Base-by-base conservation (phyloP, 169 alveolate genomes). In the Plasmodium coatneyi region DNA sequence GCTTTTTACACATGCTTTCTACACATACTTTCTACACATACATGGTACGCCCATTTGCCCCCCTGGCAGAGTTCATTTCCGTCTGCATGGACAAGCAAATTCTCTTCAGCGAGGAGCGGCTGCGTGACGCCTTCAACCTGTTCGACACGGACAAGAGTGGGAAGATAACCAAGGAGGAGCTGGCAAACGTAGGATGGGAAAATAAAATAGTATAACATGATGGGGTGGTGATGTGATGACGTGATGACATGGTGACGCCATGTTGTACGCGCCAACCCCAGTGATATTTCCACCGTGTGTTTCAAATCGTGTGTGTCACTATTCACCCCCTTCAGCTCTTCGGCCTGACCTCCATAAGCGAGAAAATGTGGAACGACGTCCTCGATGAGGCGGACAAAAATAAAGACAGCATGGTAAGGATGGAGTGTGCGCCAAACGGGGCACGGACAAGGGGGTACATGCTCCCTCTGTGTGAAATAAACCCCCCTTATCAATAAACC, bases 91-190 rank as follows among this genome's bases (percentile, higher is more conserved):
- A 97, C 80, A 93, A 98, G 95, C 84, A 95, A 56, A 92, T 92
- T 66, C 56, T 96, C 39, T 89, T 98, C 92, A 95, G 98, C 30
- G 97, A 95, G 28, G 98, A 95, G 54, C 90, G 96, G 78, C 84
- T 97, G 22, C 83, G 96, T 22, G 93, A 95, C 12, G 98, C 98
- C n/a, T 97, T 97, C 56, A 92, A 95, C 41, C 92, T 91, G 46
- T 97, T 97, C 36, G 98, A 97, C 84, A 84, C 95, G 9, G 98
- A 97, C 71, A 96, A 97, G 34, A 95, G 96, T 76, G 98, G 98
- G n/a, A 95, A 92, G 39, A 97, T 97, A 54, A 92, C 96, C 22
- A 82, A 96, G 46, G 95, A 89, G 36, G 98, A 97, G 32, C 46
- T 97, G 60, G 95, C 96, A n/a, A 81, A 93, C 54, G 96, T 84